Base-by-base conservation (phyloP, 495 filamentous ascomycete genomes). In the Thermothielavioides terrestris region DNA sequence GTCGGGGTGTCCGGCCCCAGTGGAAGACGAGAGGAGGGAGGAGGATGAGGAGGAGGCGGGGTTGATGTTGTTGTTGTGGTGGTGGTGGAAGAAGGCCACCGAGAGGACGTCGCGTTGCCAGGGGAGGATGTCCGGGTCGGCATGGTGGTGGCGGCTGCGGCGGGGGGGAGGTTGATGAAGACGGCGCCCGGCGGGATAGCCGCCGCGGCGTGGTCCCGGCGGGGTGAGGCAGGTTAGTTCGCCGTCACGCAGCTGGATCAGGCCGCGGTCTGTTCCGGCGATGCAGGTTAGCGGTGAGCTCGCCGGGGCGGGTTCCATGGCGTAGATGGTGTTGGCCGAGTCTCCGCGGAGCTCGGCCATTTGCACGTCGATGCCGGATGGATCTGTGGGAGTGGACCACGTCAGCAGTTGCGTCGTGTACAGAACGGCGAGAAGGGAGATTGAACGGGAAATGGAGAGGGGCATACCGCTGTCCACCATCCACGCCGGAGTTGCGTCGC, bases 231-330 rank as follows among this genome's bases (percentile, higher is more conserved):
- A 49, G 30, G 25, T 25, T 17, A 59, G 37, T 0, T 30, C 15
- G 49, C 47, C 35, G 37, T 50, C 22, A 25, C 17, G 40, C 8
- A 57, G 42, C 10, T 49, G 27, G 6, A 56, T 7, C 18, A 71
- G 45, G 17, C 70, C 70, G 0, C 27, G n/a, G 32, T 41, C 59
- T 1, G 68, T 69, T 21, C 68, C 69, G 2, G 63, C 46, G 2
- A 66, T 41, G 48, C 63, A 67, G 18, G 57, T 41, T 0, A 61
- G 21, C 6, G 30, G 61, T 27, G 23, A 41, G 17, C 3, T 17
- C 14, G 11, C n/a, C 21, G 38, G 27, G 21, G 37, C 46, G n/a
- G 31, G 26, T 30, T 31, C 60, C 36, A 15, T 48, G 45, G 34
- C 59, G 43, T 32, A 50, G 55, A 50, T 35, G 17, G 15, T 5